A percentile compares a stretch with the other conserved stretches of the same genome.
These are phyloP conservation scores for Kurtzmaniella quercitrusa DNA, from an alignment of 1,139 yeast species.

Conservation along the genomic window DNA sequence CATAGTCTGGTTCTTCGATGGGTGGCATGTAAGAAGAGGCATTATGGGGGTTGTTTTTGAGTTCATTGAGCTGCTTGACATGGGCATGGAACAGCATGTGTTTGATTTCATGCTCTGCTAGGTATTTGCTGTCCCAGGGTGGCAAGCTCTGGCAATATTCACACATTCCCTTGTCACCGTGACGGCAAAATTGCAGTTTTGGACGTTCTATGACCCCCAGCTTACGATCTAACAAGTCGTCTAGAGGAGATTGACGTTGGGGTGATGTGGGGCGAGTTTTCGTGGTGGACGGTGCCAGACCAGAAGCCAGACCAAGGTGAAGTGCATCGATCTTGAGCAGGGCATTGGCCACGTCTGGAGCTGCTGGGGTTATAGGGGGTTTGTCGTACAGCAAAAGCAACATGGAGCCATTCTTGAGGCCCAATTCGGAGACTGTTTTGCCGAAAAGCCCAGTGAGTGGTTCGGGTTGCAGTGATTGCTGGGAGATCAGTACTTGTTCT, in stretches of 20 bases:
- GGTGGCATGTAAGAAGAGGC: constrained; percentile 75
- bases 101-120: constrained; percentile 72
- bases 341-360: background rate
- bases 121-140: constrained; percentile 85
- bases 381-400: constrained; percentile 52
- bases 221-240: constrained; percentile 59
- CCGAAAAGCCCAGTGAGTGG: constrained; percentile 40
- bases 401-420: constrained; percentile 80
- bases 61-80: constrained; percentile 66
- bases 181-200: constrained; percentile 68
- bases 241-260: constrained; percentile 51
- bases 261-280: background rate
- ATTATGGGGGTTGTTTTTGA: constrained; percentile 59
- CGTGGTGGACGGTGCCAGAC: background rate
- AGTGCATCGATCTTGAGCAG: background rate
- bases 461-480: constrained; percentile 25
- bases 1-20: constrained; percentile 64
- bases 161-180: constrained; percentile 95
- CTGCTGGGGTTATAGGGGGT: background rate
- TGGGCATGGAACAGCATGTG: constrained; percentile 87
- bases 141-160: constrained; percentile 95
- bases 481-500: constrained; percentile 32
- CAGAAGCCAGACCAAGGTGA: background rate
- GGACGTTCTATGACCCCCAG: constrained; percentile 72
- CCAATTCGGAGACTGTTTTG: constrained; percentile 47